These are phyloP conservation scores for Hibiscus trionum DNA, from an alignment of 345 rosid species.

Conservation along the genomic window DNA sequence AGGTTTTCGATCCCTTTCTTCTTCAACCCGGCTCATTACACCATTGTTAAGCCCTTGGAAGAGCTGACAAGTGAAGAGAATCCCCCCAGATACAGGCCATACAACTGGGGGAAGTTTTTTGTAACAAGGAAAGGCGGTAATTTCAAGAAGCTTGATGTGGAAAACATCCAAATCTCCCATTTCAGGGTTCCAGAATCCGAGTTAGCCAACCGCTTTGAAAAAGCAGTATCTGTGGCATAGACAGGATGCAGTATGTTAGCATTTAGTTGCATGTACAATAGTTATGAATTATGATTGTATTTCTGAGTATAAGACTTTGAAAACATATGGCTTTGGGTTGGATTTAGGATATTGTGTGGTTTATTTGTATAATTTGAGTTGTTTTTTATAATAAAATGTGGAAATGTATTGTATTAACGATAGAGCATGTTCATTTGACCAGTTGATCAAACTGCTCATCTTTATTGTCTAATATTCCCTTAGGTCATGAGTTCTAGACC, in stretches of 20 bases:
- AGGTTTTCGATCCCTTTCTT: constrained; percentile 58
- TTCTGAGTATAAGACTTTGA: background rate
- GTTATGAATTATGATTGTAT: too few relatives aligned
- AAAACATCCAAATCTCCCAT: constrained; percentile 44
- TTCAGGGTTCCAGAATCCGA: background rate
- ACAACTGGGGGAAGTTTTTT: constrained; percentile 62
- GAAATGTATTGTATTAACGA: too few relatives aligned
- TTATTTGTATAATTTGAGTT: too few relatives aligned
- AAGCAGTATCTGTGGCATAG: background rate
- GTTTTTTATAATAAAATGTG: too few relatives aligned
- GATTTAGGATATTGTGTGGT: too few relatives aligned
- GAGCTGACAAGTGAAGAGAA: constrained; percentile 37
- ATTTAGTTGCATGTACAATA: background rate
- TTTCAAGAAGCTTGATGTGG: constrained; percentile 45
- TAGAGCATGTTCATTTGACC: too few relatives aligned
- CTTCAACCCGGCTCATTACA: constrained; percentile 45
- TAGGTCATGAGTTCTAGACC: too few relatives aligned
- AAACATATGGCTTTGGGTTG: too few relatives aligned
- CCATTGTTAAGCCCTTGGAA: constrained; percentile 45
- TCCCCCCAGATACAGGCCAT: constrained; percentile 42
- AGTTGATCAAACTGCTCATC: too few relatives aligned
- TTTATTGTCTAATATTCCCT: too few relatives aligned
- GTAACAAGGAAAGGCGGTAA: constrained; percentile 51
- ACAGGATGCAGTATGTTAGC: background rate
- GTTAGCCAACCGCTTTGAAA: background rate